Evolutionary conservation across 495 filamentous ascomycete species (phyloP), one percentile per base, ranked within the genome.

Genomic region (Durotheca rogersii): DNA sequence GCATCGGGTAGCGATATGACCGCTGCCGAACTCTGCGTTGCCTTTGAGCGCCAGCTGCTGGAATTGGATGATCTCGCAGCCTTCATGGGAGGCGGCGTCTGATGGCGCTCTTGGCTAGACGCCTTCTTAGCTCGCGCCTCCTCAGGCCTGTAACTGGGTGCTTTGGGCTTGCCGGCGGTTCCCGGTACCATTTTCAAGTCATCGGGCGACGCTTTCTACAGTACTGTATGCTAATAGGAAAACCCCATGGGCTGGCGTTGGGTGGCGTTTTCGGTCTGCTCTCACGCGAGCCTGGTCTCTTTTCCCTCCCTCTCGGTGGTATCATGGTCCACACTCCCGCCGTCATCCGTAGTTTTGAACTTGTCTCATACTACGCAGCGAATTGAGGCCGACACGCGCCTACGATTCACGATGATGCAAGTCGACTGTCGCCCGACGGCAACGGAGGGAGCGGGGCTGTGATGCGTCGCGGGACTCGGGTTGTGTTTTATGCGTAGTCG

Each of bases 81-180:
- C 5, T 77, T 77, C 27, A 76, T 77, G 74, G 74, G 74, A 5
- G 74, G 74, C 18, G 74, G 74, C 35, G 74, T 77, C 49, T 77
- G 41, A n/a, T n/a, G n/a, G n/a, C n/a, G n/a, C n/a, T n/a, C n/a
- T n/a, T n/a, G n/a, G n/a, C n/a, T n/a, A n/a, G n/a, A n/a, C n/a
- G n/a, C n/a, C n/a, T n/a, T n/a, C n/a, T n/a, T n/a, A n/a, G n/a
- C n/a, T n/a, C n/a, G n/a, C n/a, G n/a, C n/a, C n/a, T n/a, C n/a
- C n/a, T n/a, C n/a, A n/a, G n/a, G n/a, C n/a, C n/a, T n/a, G n/a
- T n/a, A n/a, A n/a, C n/a, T n/a, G n/a, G n/a, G n/a, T n/a, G n/a
- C n/a, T n/a, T 34, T 46, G 29, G 33, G 14, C 43, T 32, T 47
- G 10, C 31, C 16, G 37, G 34, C 29, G 20, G 30, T 11, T 21